A percentile compares a stretch with the other conserved stretches of the same genome.
Evolutionary conservation across 805 yeast species (phyloP).

Genomic region (Candida coquimbonensis): DNA sequence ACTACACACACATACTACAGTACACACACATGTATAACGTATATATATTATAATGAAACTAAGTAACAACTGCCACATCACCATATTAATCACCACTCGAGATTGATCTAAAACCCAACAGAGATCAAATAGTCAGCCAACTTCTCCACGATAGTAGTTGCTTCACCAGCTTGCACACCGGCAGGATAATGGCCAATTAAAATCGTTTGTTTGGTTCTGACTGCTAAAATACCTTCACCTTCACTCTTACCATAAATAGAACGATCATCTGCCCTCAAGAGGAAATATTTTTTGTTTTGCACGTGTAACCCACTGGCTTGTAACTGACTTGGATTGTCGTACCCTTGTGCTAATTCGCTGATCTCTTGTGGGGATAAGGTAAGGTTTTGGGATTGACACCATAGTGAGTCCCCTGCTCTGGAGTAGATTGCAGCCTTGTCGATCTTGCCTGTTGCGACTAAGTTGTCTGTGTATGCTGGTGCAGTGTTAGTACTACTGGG

Average conservation of each 20-base stretch:
- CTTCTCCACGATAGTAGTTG: slow-evolving; percentile 90
- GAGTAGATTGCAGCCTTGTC: slow-evolving; percentile 93
- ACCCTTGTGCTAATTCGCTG: slow-evolving; percentile 67
- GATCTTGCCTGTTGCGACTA: slow-evolving; percentile 77
- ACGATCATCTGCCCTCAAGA: slow-evolving; percentile 84
- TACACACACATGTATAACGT: no score
- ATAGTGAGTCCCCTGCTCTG: slow-evolving; percentile 86
- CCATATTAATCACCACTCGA: no score
- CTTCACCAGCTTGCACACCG: slow-evolving; percentile 90
- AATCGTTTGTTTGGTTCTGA: slow-evolving; percentile 90
- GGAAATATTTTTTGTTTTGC: slow-evolving; percentile 79
- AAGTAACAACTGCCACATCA: no score
- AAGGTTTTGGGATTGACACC: slow-evolving; percentile 81
- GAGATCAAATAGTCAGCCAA: slow-evolving; percentile 91
- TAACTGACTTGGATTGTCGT: slow-evolving; percentile 66
- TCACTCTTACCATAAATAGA: slow-evolving; percentile 91
- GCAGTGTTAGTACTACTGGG: not conserved
- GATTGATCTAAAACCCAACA: slow-evolving; percentile 56
- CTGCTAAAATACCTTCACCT: slow-evolving; percentile 82
- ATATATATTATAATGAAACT: no score
- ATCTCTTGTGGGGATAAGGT: slow-evolving; percentile 65
- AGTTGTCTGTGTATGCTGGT: slow-evolving; percentile 90
- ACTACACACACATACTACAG: no score
- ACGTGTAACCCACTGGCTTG: slow-evolving; percentile 85
- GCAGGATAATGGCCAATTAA: slow-evolving; percentile 91